Percentiles rank a stretch among this genome's conserved stretches.
Conservation (phyloP, 2,329 filamentous ascomycete species). For the Aspergillus felis region DNA sequence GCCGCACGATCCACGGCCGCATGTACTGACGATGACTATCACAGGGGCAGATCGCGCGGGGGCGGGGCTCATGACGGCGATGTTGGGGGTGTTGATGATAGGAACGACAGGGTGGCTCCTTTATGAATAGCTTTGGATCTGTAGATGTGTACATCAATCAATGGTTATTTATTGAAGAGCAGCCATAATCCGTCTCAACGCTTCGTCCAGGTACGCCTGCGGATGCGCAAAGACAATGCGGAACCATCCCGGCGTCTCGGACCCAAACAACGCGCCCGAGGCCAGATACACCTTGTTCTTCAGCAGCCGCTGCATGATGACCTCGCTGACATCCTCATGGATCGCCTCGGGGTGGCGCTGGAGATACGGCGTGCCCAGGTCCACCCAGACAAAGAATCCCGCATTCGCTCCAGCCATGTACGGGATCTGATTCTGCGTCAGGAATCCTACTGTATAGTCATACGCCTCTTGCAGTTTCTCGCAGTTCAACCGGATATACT, state of each 20-base stretch:
- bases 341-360: constrained; percentile 16
- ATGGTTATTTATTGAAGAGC: constrained; percentile 8
- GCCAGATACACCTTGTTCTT: constrained; percentile 36
- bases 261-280: constrained; percentile 33
- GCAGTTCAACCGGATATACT: constrained; percentile 45
- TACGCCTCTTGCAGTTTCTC: constrained; percentile 40
- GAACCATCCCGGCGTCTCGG: constrained; percentile 42
- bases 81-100: constrained; percentile 32
- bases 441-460: constrained; percentile 32
- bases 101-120: constrained; percentile 37
- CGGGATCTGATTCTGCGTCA: constrained; percentile 42
- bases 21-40: constrained; percentile 17
- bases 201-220: constrained; percentile 28
- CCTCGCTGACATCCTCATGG: constrained; percentile 15
- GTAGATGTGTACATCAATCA: not conserved
- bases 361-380: constrained; percentile 39
- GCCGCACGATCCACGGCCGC: constrained; percentile 8
- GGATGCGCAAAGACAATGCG: constrained; percentile 39
- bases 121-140: constrained; percentile 20
- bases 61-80: constrained; percentile 40
- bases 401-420: constrained; percentile 51
- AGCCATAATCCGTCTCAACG: constrained; percentile 26
- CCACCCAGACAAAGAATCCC: constrained; percentile 55
- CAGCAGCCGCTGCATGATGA: constrained; percentile 34
- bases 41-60: constrained; percentile 39